phyloP scores from a whole-genome alignment of 2,329 filamentous ascomycete species.

The Fusarium hostae region DNA sequence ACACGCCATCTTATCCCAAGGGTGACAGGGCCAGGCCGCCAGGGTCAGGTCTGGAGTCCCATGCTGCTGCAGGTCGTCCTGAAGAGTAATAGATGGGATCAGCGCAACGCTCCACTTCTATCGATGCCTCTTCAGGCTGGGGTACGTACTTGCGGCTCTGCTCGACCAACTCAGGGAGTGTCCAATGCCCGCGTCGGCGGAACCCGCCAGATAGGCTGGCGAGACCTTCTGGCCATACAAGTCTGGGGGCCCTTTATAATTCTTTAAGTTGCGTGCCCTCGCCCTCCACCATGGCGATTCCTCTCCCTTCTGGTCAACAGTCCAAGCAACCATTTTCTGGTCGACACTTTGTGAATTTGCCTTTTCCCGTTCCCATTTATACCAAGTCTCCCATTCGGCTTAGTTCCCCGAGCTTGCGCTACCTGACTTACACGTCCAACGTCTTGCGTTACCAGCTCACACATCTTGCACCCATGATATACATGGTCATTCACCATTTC shows the following conservation, averaged over 20 bases:
- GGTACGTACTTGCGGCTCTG: slow-evolving; percentile 32
- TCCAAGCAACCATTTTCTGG: neutral
- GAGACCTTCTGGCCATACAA: slow-evolving; percentile 9
- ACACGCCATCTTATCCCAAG: slow-evolving; percentile 20
- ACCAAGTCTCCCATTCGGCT: neutral
- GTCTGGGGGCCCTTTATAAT: slow-evolving; percentile 10
- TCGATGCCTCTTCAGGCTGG: slow-evolving; percentile 8
- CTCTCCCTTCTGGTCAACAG: neutral
- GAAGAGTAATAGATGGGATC: slow-evolving; percentile 25
- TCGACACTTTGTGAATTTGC: neutral
- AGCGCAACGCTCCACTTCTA: slow-evolving; percentile 15
- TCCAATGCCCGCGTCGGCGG: slow-evolving; percentile 5
- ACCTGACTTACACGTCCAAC: slow-evolving; percentile 23
- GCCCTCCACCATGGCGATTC: slow-evolving; percentile 20
- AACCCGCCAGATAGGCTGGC: neutral
- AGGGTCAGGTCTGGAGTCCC: slow-evolving; percentile 1
- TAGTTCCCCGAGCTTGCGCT: neutral
- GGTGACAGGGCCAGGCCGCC: slow-evolving; percentile 4
- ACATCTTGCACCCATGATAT: neutral
- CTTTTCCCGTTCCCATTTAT: neutral
- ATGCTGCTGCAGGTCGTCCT: slow-evolving; percentile 19
- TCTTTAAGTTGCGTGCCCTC: slow-evolving; percentile 29
- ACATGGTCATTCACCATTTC: neutral
- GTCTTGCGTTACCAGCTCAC: slow-evolving; percentile 10
- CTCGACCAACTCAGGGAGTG: slow-evolving; percentile 16